Percentiles rank a stretch among this genome's conserved stretches.
phyloP scores from a whole-genome alignment of 2,329 filamentous ascomycete genomes.

The Epichloe coenophiala region DNA sequence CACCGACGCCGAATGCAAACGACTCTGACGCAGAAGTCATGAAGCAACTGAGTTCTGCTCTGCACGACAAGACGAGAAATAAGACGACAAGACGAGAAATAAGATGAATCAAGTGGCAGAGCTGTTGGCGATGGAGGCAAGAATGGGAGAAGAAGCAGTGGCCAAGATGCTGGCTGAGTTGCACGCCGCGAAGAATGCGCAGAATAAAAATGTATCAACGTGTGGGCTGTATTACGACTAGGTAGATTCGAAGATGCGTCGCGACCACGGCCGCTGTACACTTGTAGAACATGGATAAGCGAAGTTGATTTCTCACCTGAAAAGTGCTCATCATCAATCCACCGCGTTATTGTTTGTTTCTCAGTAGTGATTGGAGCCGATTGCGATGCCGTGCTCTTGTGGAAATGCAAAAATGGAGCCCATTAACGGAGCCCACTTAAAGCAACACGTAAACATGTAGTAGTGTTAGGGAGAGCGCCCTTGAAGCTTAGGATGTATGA shows the following conservation, averaged over 20 bases:
- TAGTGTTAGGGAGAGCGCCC: too few relatives aligned
- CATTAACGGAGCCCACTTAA: neutral
- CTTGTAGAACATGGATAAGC: too few relatives aligned
- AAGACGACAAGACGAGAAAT: too few relatives aligned
- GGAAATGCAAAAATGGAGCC: neutral
- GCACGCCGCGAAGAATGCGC: conserved; percentile 4
- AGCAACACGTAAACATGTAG: too few relatives aligned
- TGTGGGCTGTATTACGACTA: neutral
- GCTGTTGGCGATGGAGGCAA: conserved; percentile 16
- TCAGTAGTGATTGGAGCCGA: too few relatives aligned
- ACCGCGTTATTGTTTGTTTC: too few relatives aligned
- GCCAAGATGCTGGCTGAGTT: conserved; percentile 10
- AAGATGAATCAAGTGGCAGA: conserved; percentile 16
- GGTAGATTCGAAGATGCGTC: neutral
- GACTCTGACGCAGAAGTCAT: conserved; percentile 12
- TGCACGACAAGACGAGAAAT: conserved; percentile 12
- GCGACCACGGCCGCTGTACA: neutral
- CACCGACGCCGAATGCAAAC: conserved; percentile 23
- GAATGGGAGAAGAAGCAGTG: conserved; percentile 13
- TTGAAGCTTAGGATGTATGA: too few relatives aligned
- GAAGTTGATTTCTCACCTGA: too few relatives aligned
- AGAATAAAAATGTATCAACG: neutral
- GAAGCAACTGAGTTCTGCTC: conserved; percentile 7
- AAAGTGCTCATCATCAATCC: too few relatives aligned
- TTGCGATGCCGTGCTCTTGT: neutral